Evolutionary conservation across 1,284 basidiomycete species (phyloP).

Genomic region (Meira nashicola): DNA sequence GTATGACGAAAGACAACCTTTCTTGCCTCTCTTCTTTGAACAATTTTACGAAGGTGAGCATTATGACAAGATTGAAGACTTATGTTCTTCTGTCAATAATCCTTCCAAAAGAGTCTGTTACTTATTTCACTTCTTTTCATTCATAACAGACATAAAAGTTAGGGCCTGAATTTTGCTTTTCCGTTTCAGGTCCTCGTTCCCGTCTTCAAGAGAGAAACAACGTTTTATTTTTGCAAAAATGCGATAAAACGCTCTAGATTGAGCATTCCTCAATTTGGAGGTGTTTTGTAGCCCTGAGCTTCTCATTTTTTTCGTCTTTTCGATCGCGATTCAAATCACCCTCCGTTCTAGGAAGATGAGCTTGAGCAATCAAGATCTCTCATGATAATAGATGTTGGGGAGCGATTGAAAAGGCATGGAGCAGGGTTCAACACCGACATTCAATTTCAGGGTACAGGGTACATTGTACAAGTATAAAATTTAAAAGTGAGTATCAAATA

Average conservation of each 20-base stretch:
- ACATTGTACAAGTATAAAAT: no score
- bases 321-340: neutral
- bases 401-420: no score
- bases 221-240: neutral
- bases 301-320: neutral
- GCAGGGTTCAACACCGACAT: constrained; percentile 7
- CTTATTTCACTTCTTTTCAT: neutral
- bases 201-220: constrained; percentile 6
- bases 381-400: neutral
- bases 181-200: constrained; percentile 10
- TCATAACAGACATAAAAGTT: constrained; percentile 8
- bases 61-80: neutral
- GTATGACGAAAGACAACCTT: neutral
- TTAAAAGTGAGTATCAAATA: no score
- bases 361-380: constrained; percentile 1
- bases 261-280: neutral
- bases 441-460: no score
- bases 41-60: constrained; percentile 5
- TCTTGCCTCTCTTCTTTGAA: constrained; percentile 2
- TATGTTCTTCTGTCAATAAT: no score
- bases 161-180: constrained; percentile 5
- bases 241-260: neutral
- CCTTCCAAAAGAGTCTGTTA: neutral
- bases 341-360: constrained; percentile 2
- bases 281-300: constrained; percentile 5